phyloP scores from a whole-genome alignment of 2,329 filamentous ascomycete genomes.

The Penicillium sp. region DNA sequence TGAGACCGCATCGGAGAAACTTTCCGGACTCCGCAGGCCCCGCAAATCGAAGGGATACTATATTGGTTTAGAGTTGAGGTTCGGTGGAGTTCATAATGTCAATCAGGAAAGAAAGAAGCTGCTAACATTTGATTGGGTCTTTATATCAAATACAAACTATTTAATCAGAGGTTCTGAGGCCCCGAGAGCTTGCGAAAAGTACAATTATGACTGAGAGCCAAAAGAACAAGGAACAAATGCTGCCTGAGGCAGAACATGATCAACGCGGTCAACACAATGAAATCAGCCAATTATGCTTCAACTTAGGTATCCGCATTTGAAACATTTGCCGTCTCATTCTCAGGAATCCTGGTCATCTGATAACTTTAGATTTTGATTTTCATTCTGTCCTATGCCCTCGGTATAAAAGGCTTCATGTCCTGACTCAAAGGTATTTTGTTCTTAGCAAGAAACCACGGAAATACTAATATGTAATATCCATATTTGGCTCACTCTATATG shows the following conservation, averaged over 20 bases:
- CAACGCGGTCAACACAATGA: not conserved
- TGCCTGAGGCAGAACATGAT: not conserved
- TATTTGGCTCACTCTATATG: no score
- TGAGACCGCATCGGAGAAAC: constrained; percentile 21
- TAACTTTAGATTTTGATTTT: no score
- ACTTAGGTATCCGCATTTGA: no score
- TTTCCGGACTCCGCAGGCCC: constrained; percentile 21
- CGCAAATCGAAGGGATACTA: constrained; percentile 8
- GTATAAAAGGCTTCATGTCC: no score
- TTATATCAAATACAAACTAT: not conserved
- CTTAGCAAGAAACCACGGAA: no score
- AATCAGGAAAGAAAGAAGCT: not conserved
- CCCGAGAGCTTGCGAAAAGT: not conserved
- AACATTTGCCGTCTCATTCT: no score
- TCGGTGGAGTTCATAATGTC: not conserved
- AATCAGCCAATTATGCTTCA: not conserved
- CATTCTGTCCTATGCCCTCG: no score
- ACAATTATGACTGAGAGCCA: no score
- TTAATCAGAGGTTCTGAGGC: not conserved
- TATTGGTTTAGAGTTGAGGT: not conserved
- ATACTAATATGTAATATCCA: no score
- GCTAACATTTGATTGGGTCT: no score
- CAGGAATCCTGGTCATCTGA: no score
- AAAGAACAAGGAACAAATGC: not conserved
- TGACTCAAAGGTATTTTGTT: no score